Evolutionary conservation across 495 filamentous ascomycete species (phyloP).

Genomic region (Tuber melanosporum): DNA sequence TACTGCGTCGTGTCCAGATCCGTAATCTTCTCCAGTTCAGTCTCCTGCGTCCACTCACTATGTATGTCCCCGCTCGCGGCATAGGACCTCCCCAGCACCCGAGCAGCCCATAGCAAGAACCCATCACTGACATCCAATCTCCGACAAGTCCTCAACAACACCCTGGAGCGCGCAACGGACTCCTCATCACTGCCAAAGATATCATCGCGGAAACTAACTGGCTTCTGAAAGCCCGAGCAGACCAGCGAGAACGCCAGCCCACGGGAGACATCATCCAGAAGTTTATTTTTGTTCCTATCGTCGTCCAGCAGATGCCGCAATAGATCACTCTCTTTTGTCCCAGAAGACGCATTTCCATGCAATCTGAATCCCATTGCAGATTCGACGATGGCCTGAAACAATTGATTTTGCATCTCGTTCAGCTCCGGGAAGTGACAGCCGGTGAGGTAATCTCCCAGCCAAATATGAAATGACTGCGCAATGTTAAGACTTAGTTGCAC

Average conservation of each 20-base stretch:
- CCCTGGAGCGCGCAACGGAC: slow-evolving; percentile 54
- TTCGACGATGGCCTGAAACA: slow-evolving; percentile 59
- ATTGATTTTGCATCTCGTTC: slow-evolving; percentile 44
- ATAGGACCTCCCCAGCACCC: slow-evolving; percentile 77
- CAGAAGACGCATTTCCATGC: slow-evolving; percentile 55
- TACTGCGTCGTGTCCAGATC: slow-evolving; percentile 43
- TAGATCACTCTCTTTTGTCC: slow-evolving; percentile 63
- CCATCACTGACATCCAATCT: slow-evolving; percentile 54
- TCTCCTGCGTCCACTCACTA: slow-evolving; percentile 54
- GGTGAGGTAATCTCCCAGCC: slow-evolving; percentile 61
- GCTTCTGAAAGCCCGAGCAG: slow-evolving; percentile 61
- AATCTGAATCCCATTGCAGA: slow-evolving; percentile 56
- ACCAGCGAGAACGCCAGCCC: slow-evolving; percentile 67
- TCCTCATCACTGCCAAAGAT: slow-evolving; percentile 57
- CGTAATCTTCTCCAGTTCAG: slow-evolving; percentile 49
- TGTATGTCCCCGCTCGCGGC: slow-evolving; percentile 63
- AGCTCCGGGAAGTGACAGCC: slow-evolving; percentile 51
- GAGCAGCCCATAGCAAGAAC: slow-evolving; percentile 77
- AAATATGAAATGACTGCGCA: slow-evolving; percentile 59
- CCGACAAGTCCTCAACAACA: slow-evolving; percentile 69
- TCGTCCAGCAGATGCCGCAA: slow-evolving; percentile 69
- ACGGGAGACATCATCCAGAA: slow-evolving; percentile 62
- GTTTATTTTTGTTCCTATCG: slow-evolving; percentile 51
- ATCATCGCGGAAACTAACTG: slow-evolving; percentile 53
- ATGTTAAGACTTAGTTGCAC: slow-evolving; percentile 62